phyloP scores from a whole-genome alignment of 2,329 filamentous ascomycete genomes.

The Aspergillus clavatus region DNA sequence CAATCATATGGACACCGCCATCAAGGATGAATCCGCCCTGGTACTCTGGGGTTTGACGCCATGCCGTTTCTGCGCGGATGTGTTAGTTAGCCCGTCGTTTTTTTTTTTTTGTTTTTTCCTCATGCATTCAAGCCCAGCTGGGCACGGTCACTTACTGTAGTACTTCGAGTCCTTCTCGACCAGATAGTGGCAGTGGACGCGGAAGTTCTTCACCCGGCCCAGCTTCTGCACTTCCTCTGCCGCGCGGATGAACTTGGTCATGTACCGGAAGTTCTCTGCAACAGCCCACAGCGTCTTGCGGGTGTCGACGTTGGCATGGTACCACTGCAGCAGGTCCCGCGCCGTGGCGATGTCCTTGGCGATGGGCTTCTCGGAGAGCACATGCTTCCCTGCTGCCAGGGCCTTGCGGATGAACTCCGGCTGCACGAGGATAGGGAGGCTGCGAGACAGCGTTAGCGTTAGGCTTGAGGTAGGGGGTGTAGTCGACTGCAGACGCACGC shows the following conservation, averaged over 20 bases:
- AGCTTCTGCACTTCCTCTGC: conserved; percentile 44
- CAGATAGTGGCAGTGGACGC: conserved; percentile 42
- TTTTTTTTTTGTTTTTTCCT: no score
- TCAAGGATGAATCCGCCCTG: conserved; percentile 58
- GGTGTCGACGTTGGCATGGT: conserved; percentile 39
- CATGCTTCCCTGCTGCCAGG: conserved; percentile 50
- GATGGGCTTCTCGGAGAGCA: conserved; percentile 55
- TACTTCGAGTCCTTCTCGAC: conserved; percentile 52
- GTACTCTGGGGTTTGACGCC: conserved; percentile 53
- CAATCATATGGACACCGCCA: conserved; percentile 54
- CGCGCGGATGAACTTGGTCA: conserved; percentile 45
- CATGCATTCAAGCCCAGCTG: no score
- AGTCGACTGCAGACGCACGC: conserved; percentile 34
- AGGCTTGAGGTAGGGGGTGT: background rate
- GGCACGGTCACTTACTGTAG: conserved; percentile 39
- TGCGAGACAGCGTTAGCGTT: conserved; percentile 17
- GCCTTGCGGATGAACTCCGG: conserved; percentile 49
- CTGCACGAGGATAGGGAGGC: conserved; percentile 50
- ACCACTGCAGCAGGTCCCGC: conserved; percentile 48
- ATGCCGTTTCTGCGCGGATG: conserved; percentile 43
- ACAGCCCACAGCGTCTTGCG: conserved; percentile 44
- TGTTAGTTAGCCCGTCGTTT: no score
- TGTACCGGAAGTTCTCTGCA: conserved; percentile 56
- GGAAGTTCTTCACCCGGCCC: conserved; percentile 49
- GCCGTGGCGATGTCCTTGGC: conserved; percentile 52